These are phyloP conservation scores for Babesia bigemina DNA, from an alignment of 169 alveolate species.

Conservation along the genomic window DNA sequence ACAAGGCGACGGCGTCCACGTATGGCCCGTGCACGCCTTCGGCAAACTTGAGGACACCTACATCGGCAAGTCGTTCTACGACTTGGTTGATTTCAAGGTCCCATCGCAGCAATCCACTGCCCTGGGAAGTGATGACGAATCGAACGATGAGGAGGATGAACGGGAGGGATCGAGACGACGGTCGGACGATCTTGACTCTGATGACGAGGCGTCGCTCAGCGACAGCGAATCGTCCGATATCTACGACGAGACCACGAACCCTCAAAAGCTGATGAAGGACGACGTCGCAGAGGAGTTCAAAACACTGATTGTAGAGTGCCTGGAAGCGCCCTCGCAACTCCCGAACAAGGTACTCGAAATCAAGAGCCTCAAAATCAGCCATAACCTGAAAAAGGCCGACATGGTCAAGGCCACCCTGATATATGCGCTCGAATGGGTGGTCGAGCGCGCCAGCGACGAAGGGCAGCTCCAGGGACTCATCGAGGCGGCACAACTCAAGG, in stretches of 20 bases:
- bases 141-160: background rate
- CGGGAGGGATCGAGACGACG: background rate
- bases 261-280: background rate
- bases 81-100: conserved; percentile 6
- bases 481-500: conserved; percentile 21
- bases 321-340: conserved; percentile 32
- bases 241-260: background rate
- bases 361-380: conserved; percentile 54
- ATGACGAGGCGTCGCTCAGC: background rate
- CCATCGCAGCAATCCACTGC: conserved; percentile 3
- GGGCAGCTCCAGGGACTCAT: conserved; percentile 20
- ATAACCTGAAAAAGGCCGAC: conserved; percentile 45
- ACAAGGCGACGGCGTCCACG: conserved; percentile 1
- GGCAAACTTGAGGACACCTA: conserved; percentile 21
- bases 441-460: conserved; percentile 10
- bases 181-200: background rate
- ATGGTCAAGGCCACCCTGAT: conserved; percentile 18
- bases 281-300: conserved; percentile 30
- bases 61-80: conserved; percentile 40
- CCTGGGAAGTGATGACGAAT: conserved; percentile 4
- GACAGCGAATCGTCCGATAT: conserved; percentile 1
- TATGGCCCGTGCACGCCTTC: conserved; percentile 31
- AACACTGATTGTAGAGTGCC: conserved; percentile 30
- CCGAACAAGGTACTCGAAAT: conserved; percentile 55
- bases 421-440: conserved; percentile 37